Evolutionary conservation across 371 early-diverging fungal genomes (phyloP).

Genomic region (Mucor irregularis): DNA sequence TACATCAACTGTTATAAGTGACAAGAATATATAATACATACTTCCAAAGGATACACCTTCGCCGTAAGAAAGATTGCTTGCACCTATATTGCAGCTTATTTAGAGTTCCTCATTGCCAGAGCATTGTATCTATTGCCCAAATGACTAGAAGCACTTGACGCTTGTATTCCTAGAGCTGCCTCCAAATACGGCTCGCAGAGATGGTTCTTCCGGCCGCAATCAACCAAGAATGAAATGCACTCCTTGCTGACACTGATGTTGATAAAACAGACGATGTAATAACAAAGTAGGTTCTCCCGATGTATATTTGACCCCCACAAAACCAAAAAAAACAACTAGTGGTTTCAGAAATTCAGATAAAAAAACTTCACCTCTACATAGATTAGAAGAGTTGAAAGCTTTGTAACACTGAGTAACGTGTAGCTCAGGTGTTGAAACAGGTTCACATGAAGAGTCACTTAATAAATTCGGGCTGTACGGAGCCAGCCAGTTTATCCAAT

Average conservation of each 20-base stretch:
- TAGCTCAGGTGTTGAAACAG: too few species aligned
- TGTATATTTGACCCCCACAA: not conserved
- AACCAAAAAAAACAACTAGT: constrained; percentile 1
- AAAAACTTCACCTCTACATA: too few species aligned
- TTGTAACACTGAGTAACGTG: too few species aligned
- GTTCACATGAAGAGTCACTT: too few species aligned
- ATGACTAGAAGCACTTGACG: not conserved
- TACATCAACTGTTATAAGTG: not conserved
- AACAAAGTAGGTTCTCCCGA: not conserved
- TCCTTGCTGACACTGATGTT: not conserved
- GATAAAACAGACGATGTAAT: not conserved
- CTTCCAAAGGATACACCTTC: not conserved
- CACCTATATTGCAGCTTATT: not conserved
- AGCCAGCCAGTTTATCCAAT: too few species aligned
- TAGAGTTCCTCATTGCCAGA: not conserved
- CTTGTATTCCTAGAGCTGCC: constrained; percentile 2
- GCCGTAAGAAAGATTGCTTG: not conserved
- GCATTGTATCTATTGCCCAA: not conserved
- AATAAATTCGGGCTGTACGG: too few species aligned
- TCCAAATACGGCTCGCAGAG: not conserved
- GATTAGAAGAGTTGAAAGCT: too few species aligned
- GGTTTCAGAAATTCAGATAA: too few species aligned
- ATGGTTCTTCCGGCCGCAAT: not conserved
- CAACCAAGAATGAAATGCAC: not conserved
- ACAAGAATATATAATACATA: not conserved